These are phyloP conservation scores for Oryza nivara DNA, from an alignment of 176 grass and related monocot species.

Conservation along the genomic window DNA sequence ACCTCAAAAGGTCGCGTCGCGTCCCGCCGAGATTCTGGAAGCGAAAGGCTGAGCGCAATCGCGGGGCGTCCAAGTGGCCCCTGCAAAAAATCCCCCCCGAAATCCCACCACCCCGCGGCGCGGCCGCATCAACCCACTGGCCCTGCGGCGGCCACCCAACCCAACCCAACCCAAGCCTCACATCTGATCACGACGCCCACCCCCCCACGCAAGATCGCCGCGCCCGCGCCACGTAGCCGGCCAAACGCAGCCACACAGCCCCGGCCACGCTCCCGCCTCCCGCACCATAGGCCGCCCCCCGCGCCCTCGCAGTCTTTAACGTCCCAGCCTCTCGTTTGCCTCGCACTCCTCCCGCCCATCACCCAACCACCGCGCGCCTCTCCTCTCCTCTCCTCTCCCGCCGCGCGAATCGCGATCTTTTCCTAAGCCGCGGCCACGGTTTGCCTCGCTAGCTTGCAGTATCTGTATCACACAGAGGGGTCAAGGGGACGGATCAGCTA, in stretches of 20 bases:
- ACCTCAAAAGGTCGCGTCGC: neutral
- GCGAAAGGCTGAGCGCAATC: neutral
- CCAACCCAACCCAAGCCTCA: neutral
- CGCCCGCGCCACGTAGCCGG: constrained; percentile 40
- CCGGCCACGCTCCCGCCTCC: constrained; percentile 41
- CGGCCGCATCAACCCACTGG: constrained; percentile 24
- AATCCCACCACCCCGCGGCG: constrained; percentile 13
- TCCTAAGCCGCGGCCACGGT: neutral
- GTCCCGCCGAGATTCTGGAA: neutral
- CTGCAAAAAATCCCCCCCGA: constrained; percentile 28
- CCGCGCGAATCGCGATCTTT: neutral
- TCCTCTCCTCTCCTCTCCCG: neutral
- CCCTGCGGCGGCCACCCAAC: constrained; percentile 19
- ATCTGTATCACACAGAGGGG: neutral
- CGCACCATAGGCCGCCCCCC: constrained; percentile 23
- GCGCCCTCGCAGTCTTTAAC: neutral
- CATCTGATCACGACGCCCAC: neutral
- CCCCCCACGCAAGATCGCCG: neutral
- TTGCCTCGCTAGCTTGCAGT: neutral
- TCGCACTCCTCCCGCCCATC: neutral
- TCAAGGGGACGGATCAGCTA: neutral
- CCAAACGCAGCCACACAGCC: constrained; percentile 48
- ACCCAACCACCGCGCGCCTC: too few species aligned
- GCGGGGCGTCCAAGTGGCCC: constrained; percentile 31
- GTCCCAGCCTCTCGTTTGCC: neutral